These are phyloP conservation scores for Beverwykella pulmonaria DNA, from an alignment of 495 filamentous ascomycete species.

Conservation along the genomic window DNA sequence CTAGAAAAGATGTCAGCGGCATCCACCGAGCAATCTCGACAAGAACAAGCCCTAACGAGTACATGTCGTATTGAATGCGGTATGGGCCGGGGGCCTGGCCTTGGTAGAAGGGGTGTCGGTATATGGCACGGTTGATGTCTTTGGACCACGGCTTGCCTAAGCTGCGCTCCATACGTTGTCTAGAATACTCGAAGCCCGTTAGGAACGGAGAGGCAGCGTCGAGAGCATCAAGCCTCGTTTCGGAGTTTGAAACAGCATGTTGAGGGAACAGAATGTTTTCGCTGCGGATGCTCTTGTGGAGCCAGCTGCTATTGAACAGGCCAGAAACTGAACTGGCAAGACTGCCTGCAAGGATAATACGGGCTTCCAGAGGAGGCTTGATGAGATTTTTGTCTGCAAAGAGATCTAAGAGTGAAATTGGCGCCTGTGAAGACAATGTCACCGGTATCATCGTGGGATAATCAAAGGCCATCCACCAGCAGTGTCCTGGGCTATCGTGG, in stretches of 20 bases:
- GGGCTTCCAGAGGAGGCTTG: not conserved
- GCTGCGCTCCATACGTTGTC: not conserved
- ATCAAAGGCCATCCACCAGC: not conserved
- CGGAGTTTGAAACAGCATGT: not conserved
- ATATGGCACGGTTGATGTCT: slow-evolving; percentile 9
- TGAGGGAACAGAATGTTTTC: not conserved
- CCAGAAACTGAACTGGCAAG: not conserved
- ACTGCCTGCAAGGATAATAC: not conserved
- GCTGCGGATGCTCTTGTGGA: slow-evolving; percentile 2
- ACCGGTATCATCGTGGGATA: not conserved
- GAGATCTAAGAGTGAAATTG: not conserved
- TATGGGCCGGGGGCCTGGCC: slow-evolving; percentile 1
- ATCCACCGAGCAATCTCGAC: slow-evolving; percentile 7
- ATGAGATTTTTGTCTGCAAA: not conserved
- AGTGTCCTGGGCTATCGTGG: not conserved
- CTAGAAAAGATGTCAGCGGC: not conserved
- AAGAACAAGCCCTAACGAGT: slow-evolving; percentile 14
- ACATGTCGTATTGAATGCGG: slow-evolving; percentile 19
- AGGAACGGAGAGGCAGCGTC: not conserved
- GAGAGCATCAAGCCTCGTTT: not conserved
- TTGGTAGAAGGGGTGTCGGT: slow-evolving; percentile 16
- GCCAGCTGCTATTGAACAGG: slow-evolving; percentile 1
- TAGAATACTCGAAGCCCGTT: slow-evolving; percentile 1
- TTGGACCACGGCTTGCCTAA: not conserved
- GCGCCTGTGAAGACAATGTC: not conserved